Evolutionary conservation across 2,329 filamentous ascomycete genomes (phyloP), one percentile per base, ranked within the genome.

Genomic region (Fusarium decemcellulare): DNA sequence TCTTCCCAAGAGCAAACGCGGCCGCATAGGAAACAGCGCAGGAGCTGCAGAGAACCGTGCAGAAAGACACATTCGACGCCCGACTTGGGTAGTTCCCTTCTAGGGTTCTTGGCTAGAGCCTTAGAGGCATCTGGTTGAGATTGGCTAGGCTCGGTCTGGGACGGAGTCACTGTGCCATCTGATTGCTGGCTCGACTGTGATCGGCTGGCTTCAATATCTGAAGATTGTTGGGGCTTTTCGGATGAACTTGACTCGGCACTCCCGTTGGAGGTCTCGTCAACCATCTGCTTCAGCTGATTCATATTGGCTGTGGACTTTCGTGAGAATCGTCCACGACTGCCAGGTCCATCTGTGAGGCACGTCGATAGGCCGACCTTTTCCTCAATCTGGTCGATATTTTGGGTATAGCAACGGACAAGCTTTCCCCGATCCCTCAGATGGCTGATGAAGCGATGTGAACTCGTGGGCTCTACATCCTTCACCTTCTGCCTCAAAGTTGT

Each of bases 351-450:
- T 11, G 82, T 80, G 9, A 93, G 82, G 57, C 90, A 86, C 0
- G 90, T 92, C 15, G 85, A 88, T 5, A 93, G 81, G 5, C 91
- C 91, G 44, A 92, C 90, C 60, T 91, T 89, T 73, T 90, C 88
- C 75, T 93, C 91, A 8, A 93, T 87, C 65, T 90, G 88, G 70
- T 93, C 91, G 68, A 93, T 93, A 68, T 93, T 93, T 71, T 93
- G 91, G 0, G 91, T 93, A 72, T 93, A 93, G 72, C 91, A 92
- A 40, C 91, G 83, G 34, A 92, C 89, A 6, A 93, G 82, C 67
- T 91, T 91, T 5, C 90, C 89, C 5, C 87, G 85, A 74, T 93
- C 90, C 46, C 90, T 85, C 6, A 93, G 82, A 36, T 89, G 87
- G 44, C 87, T 86, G 70, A 93, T 90, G 75, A 93, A 93, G 59